Conservation (phyloP, 225 moss, liverwort and hornwort species). For the Marchantia paleacea region DNA sequence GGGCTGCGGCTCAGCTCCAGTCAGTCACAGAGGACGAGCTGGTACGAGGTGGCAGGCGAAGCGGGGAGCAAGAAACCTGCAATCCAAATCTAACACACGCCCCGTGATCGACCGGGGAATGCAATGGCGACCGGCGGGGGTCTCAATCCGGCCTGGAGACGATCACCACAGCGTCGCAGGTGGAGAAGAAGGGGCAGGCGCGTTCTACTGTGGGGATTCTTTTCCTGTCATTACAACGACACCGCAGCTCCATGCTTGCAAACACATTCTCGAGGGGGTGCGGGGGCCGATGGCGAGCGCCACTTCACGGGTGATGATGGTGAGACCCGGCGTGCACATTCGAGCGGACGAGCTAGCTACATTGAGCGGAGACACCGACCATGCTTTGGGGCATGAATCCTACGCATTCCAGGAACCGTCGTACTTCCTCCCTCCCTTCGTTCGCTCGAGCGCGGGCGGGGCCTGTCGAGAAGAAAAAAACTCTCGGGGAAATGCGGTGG, state of each 20-base stretch:
- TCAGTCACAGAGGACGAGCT: neutral
- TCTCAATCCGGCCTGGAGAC: slow-evolving; percentile 12
- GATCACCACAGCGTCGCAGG: neutral
- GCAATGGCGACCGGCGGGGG: neutral
- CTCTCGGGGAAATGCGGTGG: neutral
- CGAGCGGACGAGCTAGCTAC: slow-evolving; percentile 1
- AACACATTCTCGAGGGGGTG: slow-evolving; percentile 2
- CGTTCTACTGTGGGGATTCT: neutral
- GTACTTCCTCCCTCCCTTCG: neutral
- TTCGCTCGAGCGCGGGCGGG: too few relatives aligned
- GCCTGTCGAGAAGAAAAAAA: neutral
- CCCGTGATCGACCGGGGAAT: neutral
- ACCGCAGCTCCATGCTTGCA: slow-evolving; percentile 14
- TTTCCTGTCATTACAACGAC: neutral
- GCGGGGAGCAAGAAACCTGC: neutral
- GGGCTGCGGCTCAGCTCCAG: neutral
- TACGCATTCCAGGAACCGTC: neutral
- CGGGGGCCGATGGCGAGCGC: neutral
- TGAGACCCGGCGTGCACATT: slow-evolving; percentile 7
- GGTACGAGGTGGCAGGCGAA: neutral
- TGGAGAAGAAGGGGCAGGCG: neutral
- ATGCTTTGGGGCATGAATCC: slow-evolving; percentile 4
- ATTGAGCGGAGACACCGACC: slow-evolving; percentile 1
- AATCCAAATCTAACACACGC: slow-evolving; percentile 2
- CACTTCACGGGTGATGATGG: neutral